Conservation (phyloP, 768 basidiomycete species). For the Termitomyces sp. region DNA sequence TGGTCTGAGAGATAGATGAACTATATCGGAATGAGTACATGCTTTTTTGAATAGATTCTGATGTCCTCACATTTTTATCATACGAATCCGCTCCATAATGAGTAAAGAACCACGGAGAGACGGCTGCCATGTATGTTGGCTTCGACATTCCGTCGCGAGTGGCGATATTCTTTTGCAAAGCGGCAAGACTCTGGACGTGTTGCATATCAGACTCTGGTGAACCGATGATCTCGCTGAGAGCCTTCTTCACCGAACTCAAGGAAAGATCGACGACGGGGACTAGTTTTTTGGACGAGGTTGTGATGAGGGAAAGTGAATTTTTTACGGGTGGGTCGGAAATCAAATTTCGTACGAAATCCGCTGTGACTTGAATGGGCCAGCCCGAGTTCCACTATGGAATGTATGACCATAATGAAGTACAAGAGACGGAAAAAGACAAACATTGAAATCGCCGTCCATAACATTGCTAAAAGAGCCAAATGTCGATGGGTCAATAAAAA, state of each 20-base stretch:
- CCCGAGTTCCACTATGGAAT: conserved; percentile 65
- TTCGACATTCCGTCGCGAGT: conserved; percentile 22
- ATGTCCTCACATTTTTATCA: conserved; percentile 60
- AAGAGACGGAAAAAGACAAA: conserved; percentile 21
- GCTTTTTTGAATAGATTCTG: background rate
- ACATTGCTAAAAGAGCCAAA: conserved; percentile 41
- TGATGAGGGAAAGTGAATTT: conserved; percentile 15
- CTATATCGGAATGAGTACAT: conserved; percentile 21
- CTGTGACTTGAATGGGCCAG: conserved; percentile 66
- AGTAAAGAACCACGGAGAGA: conserved; percentile 77
- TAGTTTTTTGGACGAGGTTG: conserved; percentile 1
- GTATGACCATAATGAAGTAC: conserved; percentile 7
- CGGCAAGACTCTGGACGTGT: conserved; percentile 41
- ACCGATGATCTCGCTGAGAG: conserved; percentile 21
- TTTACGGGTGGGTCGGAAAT: background rate
- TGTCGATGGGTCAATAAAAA: conserved; percentile 52
- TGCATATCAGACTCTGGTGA: conserved; percentile 45
- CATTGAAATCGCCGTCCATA: conserved; percentile 57
- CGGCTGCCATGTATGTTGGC: conserved; percentile 42
- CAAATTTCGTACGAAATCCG: conserved; percentile 24
- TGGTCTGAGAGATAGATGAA: conserved; percentile 65
- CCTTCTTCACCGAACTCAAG: conserved; percentile 2
- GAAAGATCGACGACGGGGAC: background rate
- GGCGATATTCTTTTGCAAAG: conserved; percentile 19
- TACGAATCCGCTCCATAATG: conserved; percentile 63